Evolutionary conservation across 306 rosid species (phyloP), one percentile per base, ranked within the genome.

Genomic region (Canavalia gladiata): DNA sequence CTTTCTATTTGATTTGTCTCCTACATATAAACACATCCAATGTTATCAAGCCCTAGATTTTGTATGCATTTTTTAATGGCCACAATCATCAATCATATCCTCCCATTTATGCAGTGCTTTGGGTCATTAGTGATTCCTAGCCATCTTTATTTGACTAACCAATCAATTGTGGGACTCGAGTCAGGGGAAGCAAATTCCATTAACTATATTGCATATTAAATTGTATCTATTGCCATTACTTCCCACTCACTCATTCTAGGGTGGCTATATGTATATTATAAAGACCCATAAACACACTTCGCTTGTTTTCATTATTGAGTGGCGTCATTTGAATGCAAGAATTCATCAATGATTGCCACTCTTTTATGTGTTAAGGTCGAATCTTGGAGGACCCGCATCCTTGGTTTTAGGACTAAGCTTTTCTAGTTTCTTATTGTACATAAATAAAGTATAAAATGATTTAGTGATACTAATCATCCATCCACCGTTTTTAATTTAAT

Each of bases 281-380:
- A 51, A 37, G 7, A 3, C 25, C 47, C 75, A 30, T 46, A 31
- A 68, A 43, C 41, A 71, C 76, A 85, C 55, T 52, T 80, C 5
- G 37, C 43, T 81, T 54, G 79, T 56, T 81, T 82, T 67, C 45
- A 54, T 74, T 56, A 82, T 60, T 70, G 79, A 56, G 88, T 59
- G 84, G 76, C 56, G 43, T 54, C 57, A 84, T 83, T 85, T 85
- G 85, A 87, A 87, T 79, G 78, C 78, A 55, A 72, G 47, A 65
- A 75, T 78, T 82, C 89, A 74, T 88, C 87, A 90, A 92, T 92
- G 90, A 92, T 90, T 92, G 89, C 83, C 85, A 35, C 87, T 85
- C 86, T 75, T 89, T 87, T 41, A 54, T 77, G 79, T 43, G 68
- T 83, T 59, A 80, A 66, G 79, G 84, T 82, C 74, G 79, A 83